Evolutionary conservation across 345 rosid species (phyloP).

Genomic region (Euphorbia pulcherrima): DNA sequence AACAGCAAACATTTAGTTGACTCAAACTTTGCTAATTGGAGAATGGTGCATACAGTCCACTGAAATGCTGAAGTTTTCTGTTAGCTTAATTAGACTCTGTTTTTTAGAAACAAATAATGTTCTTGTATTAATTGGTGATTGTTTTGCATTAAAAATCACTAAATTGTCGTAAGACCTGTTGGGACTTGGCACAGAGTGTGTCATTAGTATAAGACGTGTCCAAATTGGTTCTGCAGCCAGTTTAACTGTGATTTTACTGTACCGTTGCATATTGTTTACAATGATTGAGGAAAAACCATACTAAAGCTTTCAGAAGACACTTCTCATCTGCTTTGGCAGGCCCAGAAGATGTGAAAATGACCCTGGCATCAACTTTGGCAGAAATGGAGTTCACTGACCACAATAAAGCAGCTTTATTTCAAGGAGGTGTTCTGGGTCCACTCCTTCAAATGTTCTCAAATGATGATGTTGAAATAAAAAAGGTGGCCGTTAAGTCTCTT

Average conservation of each 20-base stretch:
- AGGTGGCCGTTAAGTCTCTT: conserved; percentile 48
- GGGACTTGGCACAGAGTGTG: neutral
- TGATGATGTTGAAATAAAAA: conserved; percentile 34
- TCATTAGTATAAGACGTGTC: neutral
- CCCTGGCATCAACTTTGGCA: conserved; percentile 50
- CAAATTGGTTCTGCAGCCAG: neutral
- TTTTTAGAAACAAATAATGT: neutral
- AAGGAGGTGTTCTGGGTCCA: conserved; percentile 48
- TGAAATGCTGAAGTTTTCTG: neutral
- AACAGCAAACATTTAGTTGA: neutral
- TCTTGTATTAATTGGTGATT: neutral
- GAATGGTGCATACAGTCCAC: neutral
- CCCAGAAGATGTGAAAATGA: conserved; percentile 44
- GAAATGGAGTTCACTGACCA: conserved; percentile 64
- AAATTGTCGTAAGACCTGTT: neutral
- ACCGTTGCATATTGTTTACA: neutral
- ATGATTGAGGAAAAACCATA: neutral
- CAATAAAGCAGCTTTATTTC: conserved; percentile 48
- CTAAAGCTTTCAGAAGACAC: conserved; percentile 3
- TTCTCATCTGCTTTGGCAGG: conserved; percentile 36
- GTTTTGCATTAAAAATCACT: neutral
- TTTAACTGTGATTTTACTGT: neutral
- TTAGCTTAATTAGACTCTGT: neutral
- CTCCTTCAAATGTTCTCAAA: conserved; percentile 46
- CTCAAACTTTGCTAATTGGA: conserved; percentile 3